Evolutionary conservation across 2,329 filamentous ascomycete species (phyloP), one percentile per base, ranked within the genome.

Genomic region (Epichloe aotearoae): DNA sequence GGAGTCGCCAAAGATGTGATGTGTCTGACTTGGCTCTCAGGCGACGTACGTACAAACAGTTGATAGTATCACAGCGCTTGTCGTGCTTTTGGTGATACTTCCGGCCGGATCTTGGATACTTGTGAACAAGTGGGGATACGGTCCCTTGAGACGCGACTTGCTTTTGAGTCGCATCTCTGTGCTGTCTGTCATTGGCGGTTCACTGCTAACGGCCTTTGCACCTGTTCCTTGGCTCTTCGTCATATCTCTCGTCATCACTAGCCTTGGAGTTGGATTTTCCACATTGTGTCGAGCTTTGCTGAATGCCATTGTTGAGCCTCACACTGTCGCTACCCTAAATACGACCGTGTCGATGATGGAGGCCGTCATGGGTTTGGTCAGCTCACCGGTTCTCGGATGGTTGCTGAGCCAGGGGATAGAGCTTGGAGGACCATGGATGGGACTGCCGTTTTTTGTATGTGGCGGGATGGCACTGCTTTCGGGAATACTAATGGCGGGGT

Each of bases 321-420:
- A 76, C 52, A 72, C 77, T 4, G 66, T 79, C 12, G 77, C 74
- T 20, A 72, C 72, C 0, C 63, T 79, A 23, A 81, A 79, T 58
- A 74, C 73, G 4, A 64, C 75, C 4, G 65, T 81, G 10, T 68
- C 70, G 2, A 66, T 78, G 23, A 58, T 75, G 34, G 75, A 81
- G 53, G 72, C 69, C 8, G 40, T 72, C 11, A 73, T 76, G n/a
- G 56, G 69, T 2, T 69, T 78, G 53, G 46, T 73, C 5, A 69
- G 69, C 0, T 66, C 69, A 1, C 76, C 76, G 0, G 53, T 71
- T 0, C 62, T 80, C 36, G 73, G 73, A 1, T 65, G 62, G 58
- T 58, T 76, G 5, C 68, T 80, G 39, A 65, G 68, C 37, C 55
- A 60, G 1, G 77, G 76, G 0, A 58, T 77, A 45, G 56, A 69